These are phyloP conservation scores for Neurospora sp. DNA, from an alignment of 495 filamentous ascomycete genomes.

Conservation along the genomic window DNA sequence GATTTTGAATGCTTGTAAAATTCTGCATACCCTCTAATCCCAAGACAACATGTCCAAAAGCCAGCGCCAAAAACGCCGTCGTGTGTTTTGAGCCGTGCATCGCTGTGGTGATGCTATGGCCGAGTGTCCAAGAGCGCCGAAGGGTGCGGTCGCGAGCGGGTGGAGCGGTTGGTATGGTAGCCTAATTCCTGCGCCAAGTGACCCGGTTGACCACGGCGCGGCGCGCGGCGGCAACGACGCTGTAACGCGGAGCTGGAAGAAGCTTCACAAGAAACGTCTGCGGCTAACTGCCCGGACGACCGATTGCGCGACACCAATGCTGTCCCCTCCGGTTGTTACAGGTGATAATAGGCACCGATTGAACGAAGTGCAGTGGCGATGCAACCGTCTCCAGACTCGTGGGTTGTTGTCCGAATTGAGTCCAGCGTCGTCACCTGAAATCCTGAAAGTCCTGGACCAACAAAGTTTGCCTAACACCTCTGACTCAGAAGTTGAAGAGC, in stretches of 20 bases:
- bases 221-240: neutral
- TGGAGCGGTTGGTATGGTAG: neutral
- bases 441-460: neutral
- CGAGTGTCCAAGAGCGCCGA: neutral
- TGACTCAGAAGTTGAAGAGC: neutral
- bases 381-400: too few relatives aligned
- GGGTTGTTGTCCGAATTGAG: too few relatives aligned
- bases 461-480: neutral
- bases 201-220: neutral
- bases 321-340: too few relatives aligned
- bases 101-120: neutral
- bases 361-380: too few relatives aligned
- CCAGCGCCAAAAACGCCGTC: slow-evolving; percentile 22
- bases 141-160: neutral
- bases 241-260: too few relatives aligned
- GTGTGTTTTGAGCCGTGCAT: slow-evolving; percentile 25
- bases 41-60: slow-evolving; percentile 12
- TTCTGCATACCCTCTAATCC: neutral
- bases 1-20: neutral
- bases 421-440: neutral
- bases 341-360: neutral
- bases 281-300: too few relatives aligned
- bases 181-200: neutral
- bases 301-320: too few relatives aligned
- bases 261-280: too few relatives aligned